These are phyloP conservation scores for Protomyces macrosporus DNA, from an alignment of 1,139 yeast species.

Conservation along the genomic window DNA sequence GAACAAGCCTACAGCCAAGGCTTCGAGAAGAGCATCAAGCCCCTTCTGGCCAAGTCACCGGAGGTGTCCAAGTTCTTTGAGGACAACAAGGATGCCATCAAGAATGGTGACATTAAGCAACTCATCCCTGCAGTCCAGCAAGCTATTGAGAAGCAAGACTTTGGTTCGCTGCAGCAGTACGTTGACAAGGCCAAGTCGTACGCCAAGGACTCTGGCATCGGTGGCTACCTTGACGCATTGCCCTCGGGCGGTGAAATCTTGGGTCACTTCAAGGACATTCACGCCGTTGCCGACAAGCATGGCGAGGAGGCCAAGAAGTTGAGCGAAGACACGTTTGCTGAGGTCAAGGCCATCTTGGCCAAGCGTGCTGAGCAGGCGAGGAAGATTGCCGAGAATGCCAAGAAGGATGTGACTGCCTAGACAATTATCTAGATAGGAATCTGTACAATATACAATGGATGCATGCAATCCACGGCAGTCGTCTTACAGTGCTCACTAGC, in stretches of 20 bases:
- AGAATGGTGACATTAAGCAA: slow-evolving; percentile 18
- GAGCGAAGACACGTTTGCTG: slow-evolving; percentile 20
- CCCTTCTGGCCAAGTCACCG: slow-evolving; percentile 18
- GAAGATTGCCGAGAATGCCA: slow-evolving; percentile 25
- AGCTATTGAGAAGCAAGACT: slow-evolving; percentile 20
- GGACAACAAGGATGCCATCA: slow-evolving; percentile 22
- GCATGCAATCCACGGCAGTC: too few relatives aligned
- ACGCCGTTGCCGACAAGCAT: slow-evolving; percentile 23
- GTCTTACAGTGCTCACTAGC: too few relatives aligned
- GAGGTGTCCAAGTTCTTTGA: slow-evolving; percentile 24
- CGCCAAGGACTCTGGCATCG: slow-evolving; percentile 16
- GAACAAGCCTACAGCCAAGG: slow-evolving; percentile 16
- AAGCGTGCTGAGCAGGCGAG: slow-evolving; percentile 19
- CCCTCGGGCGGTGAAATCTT: slow-evolving; percentile 18
- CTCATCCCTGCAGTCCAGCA: slow-evolving; percentile 19
- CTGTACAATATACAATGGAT: too few relatives aligned
- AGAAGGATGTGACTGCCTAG: slow-evolving; percentile 9
- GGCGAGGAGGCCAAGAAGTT: slow-evolving; percentile 26
- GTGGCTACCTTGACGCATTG: slow-evolving; percentile 9
- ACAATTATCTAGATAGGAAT: too few relatives aligned
- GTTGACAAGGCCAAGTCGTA: slow-evolving; percentile 19
- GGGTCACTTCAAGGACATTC: slow-evolving; percentile 20
- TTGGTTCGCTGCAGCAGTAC: slow-evolving; percentile 19
- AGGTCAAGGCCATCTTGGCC: slow-evolving; percentile 15
- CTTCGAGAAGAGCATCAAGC: slow-evolving; percentile 16